A percentile compares a stretch with the other conserved stretches of the same genome.
Evolutionary conservation across 345 rosid species (phyloP).

Genomic region (Turritis glabra): DNA sequence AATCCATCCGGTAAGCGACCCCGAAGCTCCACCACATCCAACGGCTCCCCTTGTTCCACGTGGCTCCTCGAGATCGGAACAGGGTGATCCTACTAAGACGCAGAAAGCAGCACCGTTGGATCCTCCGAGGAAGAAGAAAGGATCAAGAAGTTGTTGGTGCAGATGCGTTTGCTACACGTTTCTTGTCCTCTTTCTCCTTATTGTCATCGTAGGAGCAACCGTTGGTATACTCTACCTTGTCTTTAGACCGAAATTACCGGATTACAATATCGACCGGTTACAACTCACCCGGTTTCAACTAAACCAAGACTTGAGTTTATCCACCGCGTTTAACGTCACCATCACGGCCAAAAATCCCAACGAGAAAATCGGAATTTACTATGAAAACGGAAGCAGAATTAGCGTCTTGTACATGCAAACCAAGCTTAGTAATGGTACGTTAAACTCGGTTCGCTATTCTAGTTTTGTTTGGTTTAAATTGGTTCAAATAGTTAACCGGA

Average conservation of each 20-base stretch:
- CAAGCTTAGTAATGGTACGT: constrained; percentile 49
- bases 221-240: constrained; percentile 66
- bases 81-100: constrained; percentile 11
- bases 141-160: constrained; percentile 55
- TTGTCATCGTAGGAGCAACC: constrained; percentile 44
- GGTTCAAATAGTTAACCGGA: not conserved
- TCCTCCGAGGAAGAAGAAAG: constrained; percentile 48
- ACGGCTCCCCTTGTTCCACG: constrained; percentile 59
- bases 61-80: constrained; percentile 47
- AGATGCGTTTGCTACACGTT: constrained; percentile 70
- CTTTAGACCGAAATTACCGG: constrained; percentile 78
- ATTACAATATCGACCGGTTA: constrained; percentile 60
- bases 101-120: constrained; percentile 24
- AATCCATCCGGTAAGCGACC: constrained; percentile 66
- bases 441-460: not conserved
- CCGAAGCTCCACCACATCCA: constrained; percentile 51
- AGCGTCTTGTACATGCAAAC: constrained; percentile 56
- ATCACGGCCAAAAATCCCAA: constrained; percentile 76
- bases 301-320: constrained; percentile 47
- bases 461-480: not conserved
- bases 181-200: constrained; percentile 49
- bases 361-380: constrained; percentile 73
- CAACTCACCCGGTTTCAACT: constrained; percentile 53
- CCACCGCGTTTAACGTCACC: constrained; percentile 58
- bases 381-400: constrained; percentile 77